Evolutionary conservation across 2,329 filamentous ascomycete genomes (phyloP), one percentile per base, ranked within the genome.

Genomic region (Coniochaeta sp.): DNA sequence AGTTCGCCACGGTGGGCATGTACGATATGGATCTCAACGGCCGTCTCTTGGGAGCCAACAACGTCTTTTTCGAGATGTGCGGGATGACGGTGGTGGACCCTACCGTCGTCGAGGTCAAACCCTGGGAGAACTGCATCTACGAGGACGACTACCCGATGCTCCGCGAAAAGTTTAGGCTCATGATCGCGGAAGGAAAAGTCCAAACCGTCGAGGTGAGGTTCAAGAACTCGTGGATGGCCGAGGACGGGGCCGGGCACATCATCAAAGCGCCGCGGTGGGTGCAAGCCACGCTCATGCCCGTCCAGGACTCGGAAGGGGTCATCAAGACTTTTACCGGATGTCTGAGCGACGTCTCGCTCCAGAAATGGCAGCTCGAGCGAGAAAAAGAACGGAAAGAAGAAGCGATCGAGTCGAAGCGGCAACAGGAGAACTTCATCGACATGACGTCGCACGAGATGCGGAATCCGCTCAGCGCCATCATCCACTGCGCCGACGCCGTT

Each of bases 341-440:
- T 55, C 68, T 79, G 36, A 79, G 73, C 62, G 79, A 80, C 64
- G 79, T 80, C 11, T 82, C 75, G 9, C 67, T 76, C 64, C 80
- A 78, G 62, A 80, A 76, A 62, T 81, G 75, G 77, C 80, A 80
- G 69, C 71, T 78, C n/a, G 80, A 77, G 63, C 75, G 74, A 57
- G 81, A 81, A 65, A 78, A 74, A 58, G 70, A 74, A 65, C 76
- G 75, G 58, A 82, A 79, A 68, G 79, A 81, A 50, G 81, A 85
- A 60, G 83, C 83, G 1, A 78, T 85, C 28, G 81, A 85, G 67
- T 79, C 81, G 33, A 84, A 82, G 66, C 76, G 87, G 6, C 88
- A 90, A 68, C 90, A 93, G 68, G 89, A 93, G 67, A 89, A 89
- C 64, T 92, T 92, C 67, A 90, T 93, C 67, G 89, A 91, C 71